phyloP scores from a whole-genome alignment of 768 basidiomycete genomes.

The Boletus reticuloceps region DNA sequence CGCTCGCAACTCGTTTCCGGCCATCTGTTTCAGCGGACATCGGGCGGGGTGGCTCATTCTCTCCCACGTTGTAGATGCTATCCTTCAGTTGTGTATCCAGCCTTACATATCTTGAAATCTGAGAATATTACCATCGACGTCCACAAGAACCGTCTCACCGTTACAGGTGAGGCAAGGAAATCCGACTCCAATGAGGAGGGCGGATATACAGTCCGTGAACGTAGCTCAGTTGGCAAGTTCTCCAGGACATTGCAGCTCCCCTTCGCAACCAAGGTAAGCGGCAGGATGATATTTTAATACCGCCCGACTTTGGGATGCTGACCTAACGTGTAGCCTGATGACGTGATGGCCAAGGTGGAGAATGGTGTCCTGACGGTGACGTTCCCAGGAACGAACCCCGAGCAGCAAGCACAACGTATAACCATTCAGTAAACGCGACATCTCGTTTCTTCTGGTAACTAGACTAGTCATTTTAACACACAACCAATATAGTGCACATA shows the following conservation, averaged over 20 bases:
- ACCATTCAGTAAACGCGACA: background rate
- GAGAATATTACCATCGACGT: slow-evolving; percentile 48
- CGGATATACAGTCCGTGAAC: slow-evolving; percentile 43
- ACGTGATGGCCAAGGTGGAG: slow-evolving; percentile 48
- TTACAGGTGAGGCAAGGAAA: background rate
- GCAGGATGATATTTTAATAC: background rate
- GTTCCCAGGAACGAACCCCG: slow-evolving; percentile 45
- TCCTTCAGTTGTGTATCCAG: too few species aligned
- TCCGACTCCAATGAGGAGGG: slow-evolving; percentile 33
- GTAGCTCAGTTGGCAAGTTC: slow-evolving; percentile 45
- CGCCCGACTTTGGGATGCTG: background rate
- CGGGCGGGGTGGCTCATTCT: too few species aligned
- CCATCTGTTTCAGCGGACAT: too few species aligned
- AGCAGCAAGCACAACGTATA: slow-evolving; percentile 18
- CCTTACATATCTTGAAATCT: slow-evolving; percentile 28
- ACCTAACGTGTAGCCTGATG: slow-evolving; percentile 32
- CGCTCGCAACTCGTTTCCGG: background rate
- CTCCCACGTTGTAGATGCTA: background rate
- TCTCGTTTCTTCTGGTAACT: too few species aligned
- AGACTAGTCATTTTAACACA: too few species aligned
- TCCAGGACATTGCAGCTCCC: slow-evolving; percentile 46
- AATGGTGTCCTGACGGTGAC: slow-evolving; percentile 45
- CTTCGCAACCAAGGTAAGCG: slow-evolving; percentile 42
- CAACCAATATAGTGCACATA: too few species aligned
- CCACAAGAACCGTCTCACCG: slow-evolving; percentile 40